Evolutionary conservation across 2,329 filamentous ascomycete species (phyloP).

Genomic region (Rutstroemia sydowiana): DNA sequence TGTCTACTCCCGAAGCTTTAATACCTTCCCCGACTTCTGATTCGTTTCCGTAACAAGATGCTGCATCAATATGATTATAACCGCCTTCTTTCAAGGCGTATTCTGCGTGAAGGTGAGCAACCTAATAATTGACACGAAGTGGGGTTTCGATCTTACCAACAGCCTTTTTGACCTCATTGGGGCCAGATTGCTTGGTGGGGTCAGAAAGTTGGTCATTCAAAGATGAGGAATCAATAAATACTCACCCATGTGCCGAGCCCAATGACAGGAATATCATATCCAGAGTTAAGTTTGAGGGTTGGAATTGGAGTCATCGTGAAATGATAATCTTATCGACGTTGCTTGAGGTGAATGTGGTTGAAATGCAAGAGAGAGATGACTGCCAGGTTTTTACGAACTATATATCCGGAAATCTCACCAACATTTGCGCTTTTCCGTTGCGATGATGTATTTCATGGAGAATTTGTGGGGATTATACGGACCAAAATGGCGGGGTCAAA

Average conservation of each 20-base stretch:
- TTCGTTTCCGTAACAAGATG: conserved; percentile 76
- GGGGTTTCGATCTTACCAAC: too few species aligned
- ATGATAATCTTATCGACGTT: too few species aligned
- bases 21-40: conserved; percentile 74
- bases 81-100: conserved; percentile 40
- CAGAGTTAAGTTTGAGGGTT: conserved; percentile 34
- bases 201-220: neutral
- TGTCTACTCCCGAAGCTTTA: conserved; percentile 56
- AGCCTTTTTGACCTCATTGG: conserved; percentile 35
- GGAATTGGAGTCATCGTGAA: neutral
- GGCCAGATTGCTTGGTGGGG: conserved; percentile 37
- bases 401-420: too few species aligned
- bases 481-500: too few species aligned
- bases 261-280: conserved; percentile 34
- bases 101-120: too few species aligned
- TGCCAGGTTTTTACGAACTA: too few species aligned
- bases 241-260: conserved; percentile 34
- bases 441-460: too few species aligned
- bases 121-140: too few species aligned
- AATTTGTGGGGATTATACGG: too few species aligned
- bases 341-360: too few species aligned
- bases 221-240: neutral
- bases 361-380: too few species aligned
- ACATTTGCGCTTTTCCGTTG: too few species aligned
- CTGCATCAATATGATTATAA: conserved; percentile 47